A percentile compares a stretch with the other conserved stretches of the same genome.
Conservation (phyloP, 23 red algal genomes). For the Agarophyton chilense region DNA sequence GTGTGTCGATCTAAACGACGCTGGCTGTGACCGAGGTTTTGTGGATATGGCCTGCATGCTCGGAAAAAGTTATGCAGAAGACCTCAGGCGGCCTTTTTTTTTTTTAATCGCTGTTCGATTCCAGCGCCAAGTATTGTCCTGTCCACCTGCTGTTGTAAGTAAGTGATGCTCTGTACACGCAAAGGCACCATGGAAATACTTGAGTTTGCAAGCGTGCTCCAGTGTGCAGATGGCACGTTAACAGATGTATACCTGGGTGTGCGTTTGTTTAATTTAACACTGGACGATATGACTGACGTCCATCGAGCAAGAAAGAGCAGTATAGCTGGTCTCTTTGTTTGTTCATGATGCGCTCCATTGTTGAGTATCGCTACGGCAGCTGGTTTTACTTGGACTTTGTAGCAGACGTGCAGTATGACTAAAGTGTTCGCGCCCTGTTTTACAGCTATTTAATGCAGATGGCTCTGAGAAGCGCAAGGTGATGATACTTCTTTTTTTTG, state of each 20-base stretch:
- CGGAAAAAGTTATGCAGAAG: too few species aligned
- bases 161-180: background rate
- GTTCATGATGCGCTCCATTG: background rate
- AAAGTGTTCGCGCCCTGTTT: background rate
- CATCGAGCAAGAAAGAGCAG: background rate
- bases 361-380: background rate
- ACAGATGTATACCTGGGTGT: background rate
- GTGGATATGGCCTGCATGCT: too few species aligned
- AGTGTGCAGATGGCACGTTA: too few species aligned
- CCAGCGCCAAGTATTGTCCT: too few species aligned
- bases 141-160: too few species aligned
- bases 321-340: background rate
- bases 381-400: background rate
- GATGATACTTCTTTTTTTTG: too few species aligned
- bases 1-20: too few species aligned
- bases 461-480: too few species aligned
- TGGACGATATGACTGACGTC: background rate
- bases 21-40: too few species aligned
- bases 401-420: background rate
- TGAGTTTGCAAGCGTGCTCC: background rate
- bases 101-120: too few species aligned
- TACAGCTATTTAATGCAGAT: background rate
- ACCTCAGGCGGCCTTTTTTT: too few species aligned
- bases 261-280: background rate
- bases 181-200: background rate